Percentiles rank a stretch among this genome's conserved stretches.
Evolutionary conservation across 169 alveolate species (phyloP).

Genomic region (Besnoitia besnoiti): DNA sequence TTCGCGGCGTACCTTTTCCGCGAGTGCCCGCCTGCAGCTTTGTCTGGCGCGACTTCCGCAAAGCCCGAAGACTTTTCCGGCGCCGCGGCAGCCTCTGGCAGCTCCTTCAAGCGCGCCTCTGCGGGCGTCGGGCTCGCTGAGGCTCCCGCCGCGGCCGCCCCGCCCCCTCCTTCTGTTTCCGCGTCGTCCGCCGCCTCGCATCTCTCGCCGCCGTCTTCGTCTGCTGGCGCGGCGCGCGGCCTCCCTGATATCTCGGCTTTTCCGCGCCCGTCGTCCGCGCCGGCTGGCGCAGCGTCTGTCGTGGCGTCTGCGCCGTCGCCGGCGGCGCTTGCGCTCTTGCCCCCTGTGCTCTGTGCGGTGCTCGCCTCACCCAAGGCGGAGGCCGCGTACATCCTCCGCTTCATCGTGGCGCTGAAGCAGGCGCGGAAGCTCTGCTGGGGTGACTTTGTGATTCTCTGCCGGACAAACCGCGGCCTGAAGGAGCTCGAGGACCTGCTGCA

Average conservation of each 20-base stretch:
- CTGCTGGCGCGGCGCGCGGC: no score
- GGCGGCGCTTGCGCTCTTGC: background rate
- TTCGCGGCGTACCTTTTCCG: background rate
- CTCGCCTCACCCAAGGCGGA: slow-evolving; percentile 59
- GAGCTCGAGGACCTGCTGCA: slow-evolving; percentile 70
- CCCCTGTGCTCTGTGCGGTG: slow-evolving; percentile 42
- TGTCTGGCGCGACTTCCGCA: background rate
- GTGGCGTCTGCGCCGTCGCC: background rate
- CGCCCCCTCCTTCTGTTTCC: background rate
- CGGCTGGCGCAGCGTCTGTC: background rate
- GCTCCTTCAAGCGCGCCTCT: background rate
- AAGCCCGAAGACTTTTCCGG: background rate
- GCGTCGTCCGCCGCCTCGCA: background rate
- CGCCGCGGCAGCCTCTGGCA: background rate
- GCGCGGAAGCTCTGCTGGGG: slow-evolving; percentile 75
- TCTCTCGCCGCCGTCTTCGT: background rate
- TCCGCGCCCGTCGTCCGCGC: background rate
- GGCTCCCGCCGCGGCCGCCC: background rate
- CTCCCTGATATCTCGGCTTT: no score
- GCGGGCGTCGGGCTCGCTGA: background rate
- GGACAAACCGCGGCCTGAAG: slow-evolving; percentile 75
- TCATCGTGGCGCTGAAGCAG: slow-evolving; percentile 65
- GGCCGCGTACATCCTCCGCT: slow-evolving; percentile 75
- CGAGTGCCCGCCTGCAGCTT: no score
- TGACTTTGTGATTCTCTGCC: slow-evolving; percentile 81